phyloP scores from a whole-genome alignment of 2,329 filamentous ascomycete genomes.

The Saccharata proteae region DNA sequence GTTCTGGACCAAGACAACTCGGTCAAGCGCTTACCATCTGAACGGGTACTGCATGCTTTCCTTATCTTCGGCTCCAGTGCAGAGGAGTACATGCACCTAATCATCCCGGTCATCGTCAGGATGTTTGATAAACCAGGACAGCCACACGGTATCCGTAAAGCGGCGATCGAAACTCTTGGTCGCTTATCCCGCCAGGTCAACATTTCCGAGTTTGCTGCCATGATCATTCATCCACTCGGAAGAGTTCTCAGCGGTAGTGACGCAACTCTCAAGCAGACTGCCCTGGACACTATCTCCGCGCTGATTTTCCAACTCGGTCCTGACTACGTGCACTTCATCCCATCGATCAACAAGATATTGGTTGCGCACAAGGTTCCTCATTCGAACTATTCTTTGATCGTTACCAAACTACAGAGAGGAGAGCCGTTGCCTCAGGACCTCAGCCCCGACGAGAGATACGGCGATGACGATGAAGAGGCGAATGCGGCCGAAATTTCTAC shows the following conservation, averaged over 20 bases:
- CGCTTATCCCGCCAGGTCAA: slow-evolving; percentile 94
- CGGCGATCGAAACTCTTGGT: slow-evolving; percentile 87
- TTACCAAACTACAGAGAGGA: slow-evolving; percentile 86
- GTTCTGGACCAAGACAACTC: slow-evolving; percentile 79
- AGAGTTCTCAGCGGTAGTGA: slow-evolving; percentile 68
- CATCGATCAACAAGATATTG: slow-evolving; percentile 79
- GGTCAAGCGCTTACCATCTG: slow-evolving; percentile 65
- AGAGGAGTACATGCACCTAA: slow-evolving; percentile 98
- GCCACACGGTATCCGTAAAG: slow-evolving; percentile 66
- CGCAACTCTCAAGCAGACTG: slow-evolving; percentile 60
- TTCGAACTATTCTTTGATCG: slow-evolving; percentile 81
- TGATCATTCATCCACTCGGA: slow-evolving; percentile 88
- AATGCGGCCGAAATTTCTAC: slow-evolving; percentile 72
- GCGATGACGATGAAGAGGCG: slow-evolving; percentile 66
- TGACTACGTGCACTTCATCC: slow-evolving; percentile 89
- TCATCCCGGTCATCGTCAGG: slow-evolving; percentile 87
- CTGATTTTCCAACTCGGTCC: slow-evolving; percentile 92
- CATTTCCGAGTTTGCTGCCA: slow-evolving; percentile 88
- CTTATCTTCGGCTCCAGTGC: slow-evolving; percentile 89
- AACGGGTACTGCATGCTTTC: slow-evolving; percentile 88
- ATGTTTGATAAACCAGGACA: slow-evolving; percentile 86
- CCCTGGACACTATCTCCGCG: slow-evolving; percentile 86
- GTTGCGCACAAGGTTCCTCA: slow-evolving; percentile 72
- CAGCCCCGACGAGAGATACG: slow-evolving; percentile 72
- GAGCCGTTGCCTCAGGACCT: slow-evolving; percentile 92